Conservation (phyloP, 2,329 filamentous ascomycete species). For the Diaporthe eres region DNA sequence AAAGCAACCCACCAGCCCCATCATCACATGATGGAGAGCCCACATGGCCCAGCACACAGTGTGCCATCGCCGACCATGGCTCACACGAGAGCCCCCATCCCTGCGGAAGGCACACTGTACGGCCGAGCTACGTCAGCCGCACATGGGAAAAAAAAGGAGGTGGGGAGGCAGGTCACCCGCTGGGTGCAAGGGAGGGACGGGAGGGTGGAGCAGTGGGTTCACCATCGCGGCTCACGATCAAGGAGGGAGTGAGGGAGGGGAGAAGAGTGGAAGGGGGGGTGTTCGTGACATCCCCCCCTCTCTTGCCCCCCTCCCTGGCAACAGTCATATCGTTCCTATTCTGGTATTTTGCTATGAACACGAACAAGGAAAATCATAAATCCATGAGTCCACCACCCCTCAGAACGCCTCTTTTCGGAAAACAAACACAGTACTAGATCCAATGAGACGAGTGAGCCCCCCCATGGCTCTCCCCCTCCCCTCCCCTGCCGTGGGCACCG, state of each 20-base stretch:
- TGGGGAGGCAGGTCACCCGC: constrained; percentile 33
- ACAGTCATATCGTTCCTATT: constrained; percentile 24
- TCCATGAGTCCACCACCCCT: constrained; percentile 9
- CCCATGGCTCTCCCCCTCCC: not conserved
- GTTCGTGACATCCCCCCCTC: not conserved
- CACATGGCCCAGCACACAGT: constrained; percentile 27
- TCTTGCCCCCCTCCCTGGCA: constrained; percentile 14
- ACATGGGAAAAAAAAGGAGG: constrained; percentile 11
- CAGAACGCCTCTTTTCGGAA: not conserved
- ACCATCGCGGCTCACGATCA: constrained; percentile 1
- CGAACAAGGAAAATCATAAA: constrained; percentile 25
- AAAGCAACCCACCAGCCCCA: constrained; percentile 21
- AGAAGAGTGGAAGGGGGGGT: not conserved
- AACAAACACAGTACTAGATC: not conserved
- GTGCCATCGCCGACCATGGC: not conserved
- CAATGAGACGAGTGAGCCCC: not conserved
- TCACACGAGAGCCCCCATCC: not conserved
- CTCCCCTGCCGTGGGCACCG: constrained; percentile 4
- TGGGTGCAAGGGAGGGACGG: not conserved
- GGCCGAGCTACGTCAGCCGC: constrained; percentile 37
- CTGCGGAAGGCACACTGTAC: constrained; percentile 35
- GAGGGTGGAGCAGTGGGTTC: constrained; percentile 15
- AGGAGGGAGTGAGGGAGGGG: constrained; percentile 6
- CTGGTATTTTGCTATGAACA: constrained; percentile 35
- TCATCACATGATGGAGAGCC: constrained; percentile 38